Evolutionary conservation across 768 basidiomycete species (phyloP).

Genomic region (Collybia mongolica): DNA sequence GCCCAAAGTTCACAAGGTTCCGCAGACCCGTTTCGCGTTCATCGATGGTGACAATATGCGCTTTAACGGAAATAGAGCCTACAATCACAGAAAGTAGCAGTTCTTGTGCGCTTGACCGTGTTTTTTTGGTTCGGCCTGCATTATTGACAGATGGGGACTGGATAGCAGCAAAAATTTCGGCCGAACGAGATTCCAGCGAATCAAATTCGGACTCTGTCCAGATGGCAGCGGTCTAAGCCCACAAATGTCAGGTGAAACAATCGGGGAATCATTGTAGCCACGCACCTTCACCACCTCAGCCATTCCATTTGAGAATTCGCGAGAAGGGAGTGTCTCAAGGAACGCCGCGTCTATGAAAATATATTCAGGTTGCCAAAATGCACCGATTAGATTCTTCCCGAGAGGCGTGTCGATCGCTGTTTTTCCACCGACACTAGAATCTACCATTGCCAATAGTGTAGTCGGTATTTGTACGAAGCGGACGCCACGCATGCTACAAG

Average conservation of each 20-base stretch:
- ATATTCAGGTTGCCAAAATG: slow-evolving; percentile 97
- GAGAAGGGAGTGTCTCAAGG: slow-evolving; percentile 85
- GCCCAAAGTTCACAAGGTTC: slow-evolving; percentile 98
- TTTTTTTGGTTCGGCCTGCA: slow-evolving; percentile 55
- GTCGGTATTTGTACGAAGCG: slow-evolving; percentile 96
- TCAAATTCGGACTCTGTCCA: slow-evolving; percentile 93
- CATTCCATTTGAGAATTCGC: slow-evolving; percentile 99
- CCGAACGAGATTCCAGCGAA: slow-evolving; percentile 80
- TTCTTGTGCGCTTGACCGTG: slow-evolving; percentile 73
- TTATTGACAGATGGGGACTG: slow-evolving; percentile 62
- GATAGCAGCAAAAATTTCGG: slow-evolving; percentile 85
- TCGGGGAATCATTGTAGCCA: slow-evolving; percentile 1
- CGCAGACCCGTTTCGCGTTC: slow-evolving; percentile 95
- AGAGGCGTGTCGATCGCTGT: slow-evolving; percentile 99
- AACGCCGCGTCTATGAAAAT: slow-evolving; percentile 98
- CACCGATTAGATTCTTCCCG: slow-evolving; percentile 97
- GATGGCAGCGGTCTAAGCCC: slow-evolving; percentile 94
- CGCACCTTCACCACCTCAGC: slow-evolving; percentile 95
- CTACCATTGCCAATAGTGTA: slow-evolving; percentile 96
- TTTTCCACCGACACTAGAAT: slow-evolving; percentile 96
- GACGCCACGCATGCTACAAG: slow-evolving; percentile 89
- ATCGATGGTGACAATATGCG: slow-evolving; percentile 96
- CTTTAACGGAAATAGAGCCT: slow-evolving; percentile 92
- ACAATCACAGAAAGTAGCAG: slow-evolving; percentile 90
- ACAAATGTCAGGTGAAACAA: slow-evolving; percentile 2